Conservation (phyloP, 495 filamentous ascomycete genomes). For the Neurospora sp. region DNA sequence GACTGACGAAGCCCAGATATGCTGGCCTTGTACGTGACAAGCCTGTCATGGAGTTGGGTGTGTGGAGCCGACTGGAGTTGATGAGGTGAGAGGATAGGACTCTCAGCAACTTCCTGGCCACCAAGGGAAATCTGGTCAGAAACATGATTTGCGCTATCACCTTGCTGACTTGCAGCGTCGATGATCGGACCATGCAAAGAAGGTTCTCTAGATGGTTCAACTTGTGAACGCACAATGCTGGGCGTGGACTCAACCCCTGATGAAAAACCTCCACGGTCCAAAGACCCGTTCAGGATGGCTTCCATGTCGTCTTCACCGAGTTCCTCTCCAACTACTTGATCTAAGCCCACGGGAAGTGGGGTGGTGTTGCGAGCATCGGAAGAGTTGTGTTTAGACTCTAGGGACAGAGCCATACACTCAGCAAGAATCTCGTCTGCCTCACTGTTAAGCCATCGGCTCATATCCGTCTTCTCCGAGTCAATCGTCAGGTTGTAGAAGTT, state of each 20-base stretch:
- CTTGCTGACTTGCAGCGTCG: not conserved
- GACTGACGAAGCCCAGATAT: slow-evolving; percentile 44
- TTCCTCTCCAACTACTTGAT: slow-evolving; percentile 6
- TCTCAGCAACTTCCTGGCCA: slow-evolving; percentile 30
- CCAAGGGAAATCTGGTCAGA: not conserved
- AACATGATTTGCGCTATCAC: not conserved
- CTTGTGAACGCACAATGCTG: slow-evolving; percentile 8
- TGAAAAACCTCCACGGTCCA: not conserved
- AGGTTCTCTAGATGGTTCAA: slow-evolving; percentile 17
- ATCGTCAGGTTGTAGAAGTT: slow-evolving; percentile 63
- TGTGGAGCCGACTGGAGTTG: slow-evolving; percentile 34
- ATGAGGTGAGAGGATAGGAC: slow-evolving; percentile 45
- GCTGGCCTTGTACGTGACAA: slow-evolving; percentile 41
- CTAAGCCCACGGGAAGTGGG: not conserved
- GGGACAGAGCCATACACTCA: slow-evolving; percentile 50
- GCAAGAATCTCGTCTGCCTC: slow-evolving; percentile 63
- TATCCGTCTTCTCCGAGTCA: slow-evolving; percentile 60
- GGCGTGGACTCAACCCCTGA: not conserved
- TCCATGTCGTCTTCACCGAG: slow-evolving; percentile 14
- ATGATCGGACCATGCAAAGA: not conserved
- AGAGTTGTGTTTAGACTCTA: slow-evolving; percentile 10
- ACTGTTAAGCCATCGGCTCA: slow-evolving; percentile 60
- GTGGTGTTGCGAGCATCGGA: not conserved
- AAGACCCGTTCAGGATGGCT: not conserved
- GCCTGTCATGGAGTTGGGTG: slow-evolving; percentile 42